A percentile compares a stretch with the other conserved stretches of the same genome.
Evolutionary conservation across 2,329 filamentous ascomycete species (phyloP).

Genomic region (Colletotrichum chlorophyti): DNA sequence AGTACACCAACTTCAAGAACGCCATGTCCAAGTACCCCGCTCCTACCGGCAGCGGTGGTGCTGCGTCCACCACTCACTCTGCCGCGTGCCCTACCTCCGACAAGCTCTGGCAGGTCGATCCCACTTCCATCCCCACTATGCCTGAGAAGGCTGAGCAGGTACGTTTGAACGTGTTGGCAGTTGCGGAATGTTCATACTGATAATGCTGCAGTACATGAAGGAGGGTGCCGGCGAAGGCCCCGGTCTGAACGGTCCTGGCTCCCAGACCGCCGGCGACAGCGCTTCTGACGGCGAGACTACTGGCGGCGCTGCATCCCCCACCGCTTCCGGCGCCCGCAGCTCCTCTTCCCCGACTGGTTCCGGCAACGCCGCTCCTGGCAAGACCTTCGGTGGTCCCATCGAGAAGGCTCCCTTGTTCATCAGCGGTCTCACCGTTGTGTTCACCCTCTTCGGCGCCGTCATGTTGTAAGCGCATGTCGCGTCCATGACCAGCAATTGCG

Average conservation of each 20-base stretch:
- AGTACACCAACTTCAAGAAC: slow-evolving; percentile 64
- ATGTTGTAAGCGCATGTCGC: slow-evolving; percentile 43
- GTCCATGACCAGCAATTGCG: not conserved
- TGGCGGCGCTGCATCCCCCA: slow-evolving; percentile 45
- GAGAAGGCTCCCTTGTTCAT: slow-evolving; percentile 41
- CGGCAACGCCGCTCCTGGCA: slow-evolving; percentile 38
- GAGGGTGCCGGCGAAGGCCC: slow-evolving; percentile 60
- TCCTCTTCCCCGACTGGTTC: slow-evolving; percentile 39
- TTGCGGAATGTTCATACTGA: not conserved
- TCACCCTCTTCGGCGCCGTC: slow-evolving; percentile 47
- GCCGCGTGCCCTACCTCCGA: slow-evolving; percentile 57
- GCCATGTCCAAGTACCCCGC: slow-evolving; percentile 57
- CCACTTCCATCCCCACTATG: slow-evolving; percentile 57
- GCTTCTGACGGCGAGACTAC: slow-evolving; percentile 48
- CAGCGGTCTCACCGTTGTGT: slow-evolving; percentile 41
- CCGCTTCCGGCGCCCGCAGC: slow-evolving; percentile 41
- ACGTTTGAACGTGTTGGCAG: slow-evolving; percentile 28
- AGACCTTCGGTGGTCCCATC: slow-evolving; percentile 30
- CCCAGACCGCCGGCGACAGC: slow-evolving; percentile 56
- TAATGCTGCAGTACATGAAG: slow-evolving; percentile 52
- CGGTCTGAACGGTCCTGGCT: slow-evolving; percentile 59
- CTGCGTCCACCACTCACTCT: slow-evolving; percentile 52
- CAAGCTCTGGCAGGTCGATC: slow-evolving; percentile 57
- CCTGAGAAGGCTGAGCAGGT: slow-evolving; percentile 51
- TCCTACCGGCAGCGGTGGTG: slow-evolving; percentile 58